phyloP scores from a whole-genome alignment of 2,329 filamentous ascomycete species.

The Tolypocladium tropicale region DNA sequence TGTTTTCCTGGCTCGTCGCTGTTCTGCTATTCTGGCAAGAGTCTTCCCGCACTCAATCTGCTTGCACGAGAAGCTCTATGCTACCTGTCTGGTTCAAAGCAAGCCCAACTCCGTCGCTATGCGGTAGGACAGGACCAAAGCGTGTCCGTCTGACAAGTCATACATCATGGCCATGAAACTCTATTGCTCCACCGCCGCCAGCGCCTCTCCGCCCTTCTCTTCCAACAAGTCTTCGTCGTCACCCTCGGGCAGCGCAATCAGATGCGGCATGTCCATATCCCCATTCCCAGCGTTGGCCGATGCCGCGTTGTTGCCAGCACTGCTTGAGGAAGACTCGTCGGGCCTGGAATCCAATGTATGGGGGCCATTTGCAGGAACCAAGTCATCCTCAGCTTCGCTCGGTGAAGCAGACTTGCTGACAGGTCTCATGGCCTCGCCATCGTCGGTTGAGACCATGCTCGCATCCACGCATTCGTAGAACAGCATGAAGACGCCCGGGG shows the following conservation, averaged over 20 bases:
- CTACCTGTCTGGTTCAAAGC: neutral
- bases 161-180: neutral
- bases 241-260: neutral
- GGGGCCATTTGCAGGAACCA: neutral
- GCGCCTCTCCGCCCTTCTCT: neutral
- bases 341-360: neutral
- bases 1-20: neutral
- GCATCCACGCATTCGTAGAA: slow-evolving; percentile 76
- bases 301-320: neutral
- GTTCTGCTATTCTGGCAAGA: neutral
- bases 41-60: neutral
- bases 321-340: slow-evolving; percentile 2
- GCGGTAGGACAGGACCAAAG: slow-evolving; percentile 3
- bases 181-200: neutral
- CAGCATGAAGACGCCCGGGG: slow-evolving; percentile 81
- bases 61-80: neutral
- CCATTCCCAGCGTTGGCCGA: neutral
- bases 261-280: neutral
- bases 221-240: neutral
- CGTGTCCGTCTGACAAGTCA: neutral
- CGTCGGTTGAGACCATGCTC: slow-evolving; percentile 30
- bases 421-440: slow-evolving; percentile 13
- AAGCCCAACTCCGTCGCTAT: slow-evolving; percentile 18
- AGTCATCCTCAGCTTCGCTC: neutral
- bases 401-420: neutral